Conservation (phyloP, 1,284 basidiomycete species). For the Apiotrichum laibachii region DNA sequence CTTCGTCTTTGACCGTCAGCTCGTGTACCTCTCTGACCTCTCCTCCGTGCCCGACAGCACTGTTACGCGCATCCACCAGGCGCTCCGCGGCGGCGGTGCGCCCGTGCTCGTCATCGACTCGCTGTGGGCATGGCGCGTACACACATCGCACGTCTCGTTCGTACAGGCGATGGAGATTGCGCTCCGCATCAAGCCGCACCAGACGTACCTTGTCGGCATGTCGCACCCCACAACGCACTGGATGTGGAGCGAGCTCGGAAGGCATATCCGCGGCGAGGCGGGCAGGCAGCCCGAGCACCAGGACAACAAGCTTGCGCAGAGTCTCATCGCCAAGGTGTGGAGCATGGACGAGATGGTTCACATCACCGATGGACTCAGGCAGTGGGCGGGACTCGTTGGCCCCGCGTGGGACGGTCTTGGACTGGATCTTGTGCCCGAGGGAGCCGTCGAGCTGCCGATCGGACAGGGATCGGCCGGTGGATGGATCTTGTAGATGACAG, state of each 20-base stretch:
- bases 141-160: slow-evolving; percentile 48
- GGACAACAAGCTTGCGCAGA: slow-evolving; percentile 14
- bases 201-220: slow-evolving; percentile 48
- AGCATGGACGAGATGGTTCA: slow-evolving; percentile 11
- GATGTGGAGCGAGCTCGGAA: slow-evolving; percentile 48
- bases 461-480: slow-evolving; percentile 14
- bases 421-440: slow-evolving; percentile 21
- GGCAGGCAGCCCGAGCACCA: slow-evolving; percentile 6
- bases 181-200: slow-evolving; percentile 34
- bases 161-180: slow-evolving; percentile 42
- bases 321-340: slow-evolving; percentile 19
- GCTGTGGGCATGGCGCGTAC: slow-evolving; percentile 41
- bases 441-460: slow-evolving; percentile 13
- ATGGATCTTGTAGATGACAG: slow-evolving; percentile 3
- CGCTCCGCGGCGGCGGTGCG: slow-evolving; percentile 1
- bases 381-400: slow-evolving; percentile 28
- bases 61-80: slow-evolving; percentile 24
- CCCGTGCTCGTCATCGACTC: slow-evolving; percentile 45
- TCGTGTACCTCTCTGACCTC: slow-evolving; percentile 48
- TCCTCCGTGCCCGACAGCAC: slow-evolving; percentile 37
- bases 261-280: slow-evolving; percentile 21
- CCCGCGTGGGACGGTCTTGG: slow-evolving; percentile 47
- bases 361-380: slow-evolving; percentile 9
- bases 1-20: slow-evolving; percentile 43
- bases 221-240: slow-evolving; percentile 50